Base-by-base conservation (phyloP, 768 basidiomycete genomes). In the Amanita thiersii region DNA sequence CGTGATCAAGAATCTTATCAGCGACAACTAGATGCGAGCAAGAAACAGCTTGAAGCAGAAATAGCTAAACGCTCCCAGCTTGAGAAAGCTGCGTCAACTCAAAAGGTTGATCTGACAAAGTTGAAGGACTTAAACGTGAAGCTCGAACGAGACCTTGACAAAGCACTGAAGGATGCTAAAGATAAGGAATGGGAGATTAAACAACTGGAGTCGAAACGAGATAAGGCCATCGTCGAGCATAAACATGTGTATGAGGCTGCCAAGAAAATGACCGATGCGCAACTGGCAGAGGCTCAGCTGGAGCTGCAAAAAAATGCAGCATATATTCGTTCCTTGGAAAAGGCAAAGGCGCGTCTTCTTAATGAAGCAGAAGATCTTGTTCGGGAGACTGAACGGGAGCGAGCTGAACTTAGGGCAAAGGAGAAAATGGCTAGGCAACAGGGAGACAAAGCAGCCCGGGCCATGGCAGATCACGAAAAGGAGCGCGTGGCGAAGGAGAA, bases 161-260 rank as follows among this genome's bases (percentile, higher is more conserved):
- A 88, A 54, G 77, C 81, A 7, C 66, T 86, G n/a, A 71, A 73
- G 5, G 88, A 93, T 45, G 65, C 94, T 36, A 83, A 87, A 56
- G 71, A 69, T 31, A 78, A 83, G 36, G 88, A 96, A 51, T 84
- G 81, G 76, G 87, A 93, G 43, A 75, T 89, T 48, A 86, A 81
- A 49, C 85, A 93, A 49, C 64, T 97, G 6, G 80, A 86, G 39
- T 83, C 86, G 2, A 79, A 75, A 55, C 86, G 96, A 55, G 90
- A 97, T 67, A 97, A 93, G 66, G 96, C 88, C n/a, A 93, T 96
- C 45, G 92, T 98, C 32, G 93, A 98, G 60, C 94, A 98, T 54
- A 89, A 96, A 18, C 83, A 98, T 56, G 94, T 97, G 20, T 72
- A 94, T 8, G 92, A 97, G 57, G 88, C 93, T 56, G 94, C 94